Evolutionary conservation across 768 basidiomycete genomes (phyloP).

Genomic region (Cantharellus anzutake): DNA sequence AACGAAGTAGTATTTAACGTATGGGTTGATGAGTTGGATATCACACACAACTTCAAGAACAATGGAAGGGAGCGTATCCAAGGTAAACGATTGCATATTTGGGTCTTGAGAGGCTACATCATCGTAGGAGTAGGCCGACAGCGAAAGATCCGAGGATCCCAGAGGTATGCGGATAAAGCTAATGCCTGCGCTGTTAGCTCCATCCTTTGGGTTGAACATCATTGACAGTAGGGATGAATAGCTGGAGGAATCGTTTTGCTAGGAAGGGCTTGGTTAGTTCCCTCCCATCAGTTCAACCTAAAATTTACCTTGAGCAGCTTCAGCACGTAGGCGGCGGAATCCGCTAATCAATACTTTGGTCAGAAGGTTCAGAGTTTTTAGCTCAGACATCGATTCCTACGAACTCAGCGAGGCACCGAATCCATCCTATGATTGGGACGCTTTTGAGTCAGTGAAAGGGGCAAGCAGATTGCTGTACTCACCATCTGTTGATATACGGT

Average conservation of each 20-base stretch:
- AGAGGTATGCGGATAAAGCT: slow-evolving; percentile 51
- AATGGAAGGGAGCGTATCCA: slow-evolving; percentile 38
- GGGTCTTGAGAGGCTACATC: slow-evolving; percentile 46
- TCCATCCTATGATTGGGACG: background rate
- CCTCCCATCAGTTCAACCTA: too few species aligned
- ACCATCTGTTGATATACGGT: background rate
- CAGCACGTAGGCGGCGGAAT: slow-evolving; percentile 44
- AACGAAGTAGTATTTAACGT: slow-evolving; percentile 35
- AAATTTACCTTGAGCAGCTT: slow-evolving; percentile 41
- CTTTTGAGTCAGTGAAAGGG: background rate
- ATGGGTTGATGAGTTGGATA: slow-evolving; percentile 36
- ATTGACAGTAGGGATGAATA: slow-evolving; percentile 18
- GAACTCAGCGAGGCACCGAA: slow-evolving; percentile 34
- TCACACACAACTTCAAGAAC: slow-evolving; percentile 45
- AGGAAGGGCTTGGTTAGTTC: background rate
- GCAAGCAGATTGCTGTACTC: background rate
- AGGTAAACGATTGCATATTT: slow-evolving; percentile 35
- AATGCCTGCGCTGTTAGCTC: slow-evolving; percentile 41
- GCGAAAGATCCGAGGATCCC: slow-evolving; percentile 58
- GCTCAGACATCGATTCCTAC: slow-evolving; percentile 8
- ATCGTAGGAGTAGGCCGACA: slow-evolving; percentile 37
- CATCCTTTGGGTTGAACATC: slow-evolving; percentile 25
- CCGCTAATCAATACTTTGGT: slow-evolving; percentile 26
- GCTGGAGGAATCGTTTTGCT: slow-evolving; percentile 17
- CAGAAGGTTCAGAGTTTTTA: background rate